These are phyloP conservation scores for Phialophora macrospora DNA, from an alignment of 2,329 filamentous ascomycete genomes.

Conservation along the genomic window DNA sequence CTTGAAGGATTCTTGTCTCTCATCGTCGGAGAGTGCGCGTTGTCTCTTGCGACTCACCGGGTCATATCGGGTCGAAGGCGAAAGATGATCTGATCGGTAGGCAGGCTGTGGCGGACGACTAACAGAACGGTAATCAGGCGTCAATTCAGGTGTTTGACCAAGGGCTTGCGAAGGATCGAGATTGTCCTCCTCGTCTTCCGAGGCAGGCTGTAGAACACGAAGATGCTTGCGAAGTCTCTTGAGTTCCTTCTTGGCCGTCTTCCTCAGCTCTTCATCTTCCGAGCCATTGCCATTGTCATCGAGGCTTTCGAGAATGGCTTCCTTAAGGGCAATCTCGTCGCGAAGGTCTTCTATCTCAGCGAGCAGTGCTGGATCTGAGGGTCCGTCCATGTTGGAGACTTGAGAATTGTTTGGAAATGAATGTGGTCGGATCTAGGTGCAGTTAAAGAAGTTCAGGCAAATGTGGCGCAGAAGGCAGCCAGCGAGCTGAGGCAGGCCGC, in stretches of 20 bases:
- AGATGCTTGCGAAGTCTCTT: conserved; percentile 24
- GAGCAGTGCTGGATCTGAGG: conserved; percentile 16
- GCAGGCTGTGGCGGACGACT: conserved; percentile 5
- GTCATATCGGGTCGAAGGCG: conserved; percentile 16
- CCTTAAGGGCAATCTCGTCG: conserved; percentile 35
- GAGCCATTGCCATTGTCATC: conserved; percentile 17
- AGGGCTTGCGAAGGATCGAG: neutral
- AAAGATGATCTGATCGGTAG: conserved; percentile 8
- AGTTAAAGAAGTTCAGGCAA: neutral
- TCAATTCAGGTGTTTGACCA: neutral
- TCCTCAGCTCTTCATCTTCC: conserved; percentile 24
- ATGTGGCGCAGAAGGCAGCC: conserved; percentile 10
- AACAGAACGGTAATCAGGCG: neutral
- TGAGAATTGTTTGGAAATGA: neutral
- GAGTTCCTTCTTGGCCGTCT: conserved; percentile 20
- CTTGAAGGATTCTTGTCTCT: conserved; percentile 28
- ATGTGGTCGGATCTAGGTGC: neutral
- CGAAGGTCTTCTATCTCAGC: conserved; percentile 30
- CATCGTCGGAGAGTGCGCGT: conserved; percentile 27
- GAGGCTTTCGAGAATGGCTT: conserved; percentile 32
- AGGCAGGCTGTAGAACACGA: conserved; percentile 12
- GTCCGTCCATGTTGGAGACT: conserved; percentile 24
- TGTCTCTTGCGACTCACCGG: conserved; percentile 35
- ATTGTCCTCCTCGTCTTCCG: conserved; percentile 1
- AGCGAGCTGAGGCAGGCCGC: conserved; percentile 2